Evolutionary conservation across 371 early-diverging fungal genomes (phyloP).

Genomic region (Mucor lusitanicus): DNA sequence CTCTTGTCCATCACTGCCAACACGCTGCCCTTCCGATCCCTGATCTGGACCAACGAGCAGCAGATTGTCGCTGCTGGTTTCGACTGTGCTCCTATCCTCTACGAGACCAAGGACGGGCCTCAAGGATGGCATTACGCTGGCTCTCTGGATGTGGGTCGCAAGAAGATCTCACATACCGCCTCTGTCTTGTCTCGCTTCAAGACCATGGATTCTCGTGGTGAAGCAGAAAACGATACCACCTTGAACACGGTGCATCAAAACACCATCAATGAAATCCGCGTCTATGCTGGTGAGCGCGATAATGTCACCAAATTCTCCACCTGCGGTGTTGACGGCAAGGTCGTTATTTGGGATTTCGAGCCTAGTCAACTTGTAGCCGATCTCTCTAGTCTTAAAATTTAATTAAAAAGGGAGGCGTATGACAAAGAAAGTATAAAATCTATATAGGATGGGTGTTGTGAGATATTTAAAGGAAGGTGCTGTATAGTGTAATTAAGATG

Average conservation of each 20-base stretch:
- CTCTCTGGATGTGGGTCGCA: slow-evolving; percentile 75
- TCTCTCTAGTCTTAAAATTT: slow-evolving; percentile 43
- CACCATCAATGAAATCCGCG: slow-evolving; percentile 82
- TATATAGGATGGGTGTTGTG: background rate
- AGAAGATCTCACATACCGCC: slow-evolving; percentile 52
- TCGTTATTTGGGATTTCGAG: slow-evolving; percentile 83
- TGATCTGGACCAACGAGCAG: slow-evolving; percentile 78
- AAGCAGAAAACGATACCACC: slow-evolving; percentile 69
- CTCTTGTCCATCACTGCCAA: slow-evolving; percentile 62
- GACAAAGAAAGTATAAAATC: background rate
- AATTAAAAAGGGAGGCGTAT: slow-evolving; percentile 9
- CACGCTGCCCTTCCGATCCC: slow-evolving; percentile 77
- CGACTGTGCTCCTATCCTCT: slow-evolving; percentile 90
- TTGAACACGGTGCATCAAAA: slow-evolving; percentile 90
- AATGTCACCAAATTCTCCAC: slow-evolving; percentile 77
- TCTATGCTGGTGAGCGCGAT: slow-evolving; percentile 59
- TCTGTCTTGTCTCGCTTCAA: slow-evolving; percentile 88
- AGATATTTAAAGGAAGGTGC: background rate
- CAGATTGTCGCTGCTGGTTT: slow-evolving; percentile 90
- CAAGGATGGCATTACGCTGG: slow-evolving; percentile 72
- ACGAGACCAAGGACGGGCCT: slow-evolving; percentile 54
- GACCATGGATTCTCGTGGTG: slow-evolving; percentile 91
- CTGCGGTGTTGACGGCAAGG: slow-evolving; percentile 89
- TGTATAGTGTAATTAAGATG: background rate
- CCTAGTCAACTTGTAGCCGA: slow-evolving; percentile 46